A percentile compares a stretch with the other conserved stretches of the same genome.
Conservation (phyloP, 2,329 filamentous ascomycete species). For the Scytalidium lignicola region DNA sequence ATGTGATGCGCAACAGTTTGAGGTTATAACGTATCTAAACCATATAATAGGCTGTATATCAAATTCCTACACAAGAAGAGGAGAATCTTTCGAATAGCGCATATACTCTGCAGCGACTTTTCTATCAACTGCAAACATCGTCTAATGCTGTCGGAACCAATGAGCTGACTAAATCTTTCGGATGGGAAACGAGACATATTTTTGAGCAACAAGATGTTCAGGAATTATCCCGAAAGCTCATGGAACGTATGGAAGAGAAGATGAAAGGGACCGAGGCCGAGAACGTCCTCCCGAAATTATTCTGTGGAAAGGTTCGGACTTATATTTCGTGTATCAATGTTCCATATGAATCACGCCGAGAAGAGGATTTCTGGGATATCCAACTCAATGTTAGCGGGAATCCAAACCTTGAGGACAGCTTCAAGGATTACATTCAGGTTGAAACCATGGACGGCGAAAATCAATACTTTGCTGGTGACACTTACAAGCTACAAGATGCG, state of each 20-base stretch:
- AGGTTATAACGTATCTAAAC: not conserved
- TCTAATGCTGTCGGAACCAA: conserved; percentile 79
- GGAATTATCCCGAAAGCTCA: conserved; percentile 90
- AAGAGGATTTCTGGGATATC: conserved; percentile 98
- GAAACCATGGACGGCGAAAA: conserved; percentile 98
- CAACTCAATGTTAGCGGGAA: conserved; percentile 95
- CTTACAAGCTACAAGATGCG: conserved; percentile 89
- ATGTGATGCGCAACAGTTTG: conserved; percentile 17
- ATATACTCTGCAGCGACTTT: conserved; percentile 87
- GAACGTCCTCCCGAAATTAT: conserved; percentile 82
- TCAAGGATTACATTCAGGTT: conserved; percentile 92
- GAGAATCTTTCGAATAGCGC: conserved; percentile 80
- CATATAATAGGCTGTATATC: conserved; percentile 72
- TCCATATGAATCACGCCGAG: conserved; percentile 89
- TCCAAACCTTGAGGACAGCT: conserved; percentile 88
- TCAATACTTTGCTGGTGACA: conserved; percentile 89
- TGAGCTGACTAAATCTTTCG: conserved; percentile 93
- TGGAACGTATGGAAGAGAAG: conserved; percentile 93
- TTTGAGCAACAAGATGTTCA: conserved; percentile 99
- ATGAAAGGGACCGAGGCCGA: conserved; percentile 97
- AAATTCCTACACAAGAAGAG: conserved; percentile 88
- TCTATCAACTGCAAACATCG: conserved; percentile 90
- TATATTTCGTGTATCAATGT: conserved; percentile 99
- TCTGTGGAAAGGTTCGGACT: conserved; percentile 96
- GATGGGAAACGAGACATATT: conserved; percentile 96